Percentiles rank a stretch among this genome's conserved stretches.
Conservation (phyloP, 2,329 filamentous ascomycete species). For the Neurospora sp. region DNA sequence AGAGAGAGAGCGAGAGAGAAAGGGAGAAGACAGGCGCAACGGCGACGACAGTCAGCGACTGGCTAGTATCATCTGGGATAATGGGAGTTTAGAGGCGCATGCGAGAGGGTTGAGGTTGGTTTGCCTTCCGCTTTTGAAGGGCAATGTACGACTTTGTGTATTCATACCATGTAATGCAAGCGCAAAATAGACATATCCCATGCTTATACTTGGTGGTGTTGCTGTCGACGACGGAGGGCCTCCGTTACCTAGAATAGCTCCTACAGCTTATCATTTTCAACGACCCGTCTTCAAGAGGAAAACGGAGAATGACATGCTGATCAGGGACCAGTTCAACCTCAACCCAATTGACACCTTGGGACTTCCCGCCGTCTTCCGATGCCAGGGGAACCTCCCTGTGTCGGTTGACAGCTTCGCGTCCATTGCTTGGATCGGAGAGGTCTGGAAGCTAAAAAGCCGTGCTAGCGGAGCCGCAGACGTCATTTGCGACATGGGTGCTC, state of each 20-base stretch:
- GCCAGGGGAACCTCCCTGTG: not conserved
- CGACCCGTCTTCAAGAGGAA: not conserved
- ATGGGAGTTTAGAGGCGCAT: not conserved
- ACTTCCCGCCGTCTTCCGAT: not conserved
- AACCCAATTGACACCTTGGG: not conserved
- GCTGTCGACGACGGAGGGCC: not conserved
- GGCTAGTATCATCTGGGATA: not conserved
- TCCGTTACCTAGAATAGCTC: not conserved
- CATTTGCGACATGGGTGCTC: conserved; percentile 15
- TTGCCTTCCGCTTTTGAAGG: not conserved
- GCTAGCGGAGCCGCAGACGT: conserved; percentile 19
- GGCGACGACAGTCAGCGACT: not conserved
- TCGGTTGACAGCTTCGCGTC: conserved; percentile 3
- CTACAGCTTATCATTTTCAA: not conserved
- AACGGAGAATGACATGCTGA: not conserved
- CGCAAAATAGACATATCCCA: not conserved
- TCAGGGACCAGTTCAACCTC: not conserved
- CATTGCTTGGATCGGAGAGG: conserved; percentile 10
- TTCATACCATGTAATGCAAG: not conserved
- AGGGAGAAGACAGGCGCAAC: not conserved
- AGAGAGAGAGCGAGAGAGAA: not conserved
- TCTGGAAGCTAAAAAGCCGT: not conserved
- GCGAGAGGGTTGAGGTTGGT: not conserved
- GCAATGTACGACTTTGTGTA: not conserved
- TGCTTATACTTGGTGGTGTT: not conserved